Conservation (phyloP, 2,329 filamentous ascomycete genomes). For the Lecanicillium sp. region DNA sequence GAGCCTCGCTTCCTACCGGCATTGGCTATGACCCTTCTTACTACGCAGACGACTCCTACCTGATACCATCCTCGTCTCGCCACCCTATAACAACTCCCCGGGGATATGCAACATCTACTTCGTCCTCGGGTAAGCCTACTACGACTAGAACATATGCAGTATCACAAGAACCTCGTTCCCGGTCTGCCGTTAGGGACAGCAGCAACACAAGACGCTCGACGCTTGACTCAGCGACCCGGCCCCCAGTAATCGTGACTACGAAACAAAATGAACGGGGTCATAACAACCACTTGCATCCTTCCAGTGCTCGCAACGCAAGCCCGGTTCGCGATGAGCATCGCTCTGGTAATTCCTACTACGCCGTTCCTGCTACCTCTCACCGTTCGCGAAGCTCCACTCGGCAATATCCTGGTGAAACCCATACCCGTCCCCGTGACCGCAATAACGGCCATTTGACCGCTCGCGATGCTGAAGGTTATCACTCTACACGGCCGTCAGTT, state of each 20-base stretch:
- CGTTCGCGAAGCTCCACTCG: conserved; percentile 40
- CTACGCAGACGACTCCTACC: conserved; percentile 46
- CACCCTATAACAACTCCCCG: conserved; percentile 22
- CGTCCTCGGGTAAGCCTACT: conserved; percentile 28
- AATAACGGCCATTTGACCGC: conserved; percentile 33
- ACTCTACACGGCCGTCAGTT: conserved; percentile 36
- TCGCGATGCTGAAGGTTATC: conserved; percentile 36
- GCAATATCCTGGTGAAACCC: conserved; percentile 43
- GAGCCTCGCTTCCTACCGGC: conserved; percentile 44
- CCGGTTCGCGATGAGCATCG: conserved; percentile 44
- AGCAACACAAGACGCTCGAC: conserved; percentile 43
- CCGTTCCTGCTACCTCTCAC: conserved; percentile 20
- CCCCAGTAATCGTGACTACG: conserved; percentile 51
- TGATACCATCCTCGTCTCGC: conserved; percentile 35
- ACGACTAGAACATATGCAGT: conserved; percentile 50
- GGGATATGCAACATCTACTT: conserved; percentile 23
- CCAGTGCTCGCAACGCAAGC: conserved; percentile 29
- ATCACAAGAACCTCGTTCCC: conserved; percentile 40
- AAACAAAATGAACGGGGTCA: conserved; percentile 35
- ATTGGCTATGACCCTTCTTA: conserved; percentile 42
- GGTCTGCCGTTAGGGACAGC: conserved; percentile 37
- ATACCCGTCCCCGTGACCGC: conserved; percentile 39
- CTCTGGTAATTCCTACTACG: conserved; percentile 31
- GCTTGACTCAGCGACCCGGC: conserved; percentile 38
- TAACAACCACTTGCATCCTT: conserved; percentile 28